Conservation (phyloP, 1,284 basidiomycete species). For the Cystobasidiaceae sp. region DNA sequence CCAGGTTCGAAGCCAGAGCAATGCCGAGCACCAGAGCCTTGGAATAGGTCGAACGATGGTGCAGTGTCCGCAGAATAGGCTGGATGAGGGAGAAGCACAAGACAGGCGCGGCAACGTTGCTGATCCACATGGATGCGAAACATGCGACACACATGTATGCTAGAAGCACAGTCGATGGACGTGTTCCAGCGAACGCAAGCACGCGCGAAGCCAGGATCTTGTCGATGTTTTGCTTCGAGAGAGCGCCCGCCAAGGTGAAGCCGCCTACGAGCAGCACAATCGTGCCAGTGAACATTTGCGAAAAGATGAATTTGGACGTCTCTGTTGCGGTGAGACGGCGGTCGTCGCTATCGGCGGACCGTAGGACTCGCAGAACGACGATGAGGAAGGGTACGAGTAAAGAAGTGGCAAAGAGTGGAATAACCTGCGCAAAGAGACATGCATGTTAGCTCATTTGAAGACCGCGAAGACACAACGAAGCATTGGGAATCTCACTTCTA, state of each 20-base stretch:
- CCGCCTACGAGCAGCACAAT: conserved; percentile 90
- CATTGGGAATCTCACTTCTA: conserved; percentile 79
- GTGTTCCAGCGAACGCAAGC: conserved; percentile 80
- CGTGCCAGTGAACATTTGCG: conserved; percentile 70
- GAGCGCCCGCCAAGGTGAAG: conserved; percentile 95
- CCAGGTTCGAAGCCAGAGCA: conserved; percentile 94
- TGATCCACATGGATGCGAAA: conserved; percentile 99
- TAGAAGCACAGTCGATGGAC: conserved; percentile 77
- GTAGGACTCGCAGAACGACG: conserved; percentile 79
- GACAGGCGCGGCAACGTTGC: conserved; percentile 95
- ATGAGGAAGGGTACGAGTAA: conserved; percentile 81
- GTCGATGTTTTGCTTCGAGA: conserved; percentile 97
- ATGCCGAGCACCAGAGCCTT: conserved; percentile 92
- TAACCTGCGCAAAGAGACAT: conserved; percentile 57
- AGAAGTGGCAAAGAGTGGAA: conserved; percentile 94
- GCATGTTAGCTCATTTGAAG: no score
- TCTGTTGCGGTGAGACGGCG: conserved; percentile 59
- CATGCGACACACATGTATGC: conserved; percentile 96
- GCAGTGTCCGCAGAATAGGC: conserved; percentile 89
- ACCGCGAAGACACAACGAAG: no score
- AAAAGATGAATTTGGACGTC: conserved; percentile 68
- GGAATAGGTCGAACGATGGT: conserved; percentile 78
- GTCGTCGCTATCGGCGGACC: conserved; percentile 57
- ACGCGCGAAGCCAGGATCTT: conserved; percentile 83
- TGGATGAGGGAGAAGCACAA: conserved; percentile 95